Evolutionary conservation across 495 filamentous ascomycete genomes (phyloP).

Genomic region (Xylaria intraflava): DNA sequence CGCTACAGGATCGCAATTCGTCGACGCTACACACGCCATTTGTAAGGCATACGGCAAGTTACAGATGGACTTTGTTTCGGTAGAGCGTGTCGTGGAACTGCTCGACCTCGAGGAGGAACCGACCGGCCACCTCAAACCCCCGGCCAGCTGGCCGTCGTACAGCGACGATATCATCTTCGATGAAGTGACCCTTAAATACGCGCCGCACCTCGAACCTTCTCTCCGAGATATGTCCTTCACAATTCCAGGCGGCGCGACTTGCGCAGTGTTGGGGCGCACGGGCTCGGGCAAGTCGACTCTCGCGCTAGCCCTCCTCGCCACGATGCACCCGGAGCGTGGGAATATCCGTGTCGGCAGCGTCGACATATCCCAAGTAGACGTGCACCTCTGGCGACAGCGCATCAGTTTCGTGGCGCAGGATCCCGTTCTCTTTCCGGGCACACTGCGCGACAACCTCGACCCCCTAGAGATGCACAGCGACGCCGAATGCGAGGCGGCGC

Average conservation of each 20-base stretch:
- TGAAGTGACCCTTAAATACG: conserved; percentile 69
- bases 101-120: conserved; percentile 68
- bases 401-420: conserved; percentile 60
- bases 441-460: conserved; percentile 50
- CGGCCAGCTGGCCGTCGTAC: conserved; percentile 67
- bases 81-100: conserved; percentile 75
- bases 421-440: conserved; percentile 52
- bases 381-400: conserved; percentile 47
- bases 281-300: conserved; percentile 59
- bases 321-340: conserved; percentile 43
- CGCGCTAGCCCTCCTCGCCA: conserved; percentile 49
- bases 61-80: conserved; percentile 85
- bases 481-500: conserved; percentile 39
- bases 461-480: conserved; percentile 41
- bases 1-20: conserved; percentile 54
- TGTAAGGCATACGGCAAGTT: conserved; percentile 73
- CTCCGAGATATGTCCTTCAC: conserved; percentile 56
- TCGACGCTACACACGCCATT: conserved; percentile 61
- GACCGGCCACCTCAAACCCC: conserved; percentile 55
- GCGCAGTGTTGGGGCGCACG: conserved; percentile 57
- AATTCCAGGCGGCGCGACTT: conserved; percentile 67
- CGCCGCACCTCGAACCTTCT: conserved; percentile 64
- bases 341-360: conserved; percentile 48
- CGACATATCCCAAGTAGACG: conserved; percentile 45
- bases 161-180: conserved; percentile 67